Evolutionary conservation across 2,329 filamentous ascomycete species (phyloP).

Genomic region (Aspergillus flavus): DNA sequence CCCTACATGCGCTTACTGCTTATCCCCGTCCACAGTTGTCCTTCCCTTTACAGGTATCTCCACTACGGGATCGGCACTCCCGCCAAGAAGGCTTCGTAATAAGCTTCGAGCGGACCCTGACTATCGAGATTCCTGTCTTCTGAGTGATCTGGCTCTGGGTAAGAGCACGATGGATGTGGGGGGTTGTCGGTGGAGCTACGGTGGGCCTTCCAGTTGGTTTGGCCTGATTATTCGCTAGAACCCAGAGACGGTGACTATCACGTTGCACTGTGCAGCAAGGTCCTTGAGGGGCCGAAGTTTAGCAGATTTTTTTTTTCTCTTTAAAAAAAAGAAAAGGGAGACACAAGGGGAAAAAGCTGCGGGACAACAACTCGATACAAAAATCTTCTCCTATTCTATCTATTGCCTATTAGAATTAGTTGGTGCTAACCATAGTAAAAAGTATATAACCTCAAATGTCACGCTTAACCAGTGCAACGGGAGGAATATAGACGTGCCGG

Average conservation of each 20-base stretch:
- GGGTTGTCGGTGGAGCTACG: background rate
- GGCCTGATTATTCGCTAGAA: background rate
- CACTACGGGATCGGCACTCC: slow-evolving; percentile 2
- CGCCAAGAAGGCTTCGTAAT: slow-evolving; percentile 4
- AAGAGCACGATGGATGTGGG: background rate
- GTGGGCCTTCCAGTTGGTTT: background rate
- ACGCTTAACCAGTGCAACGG: slow-evolving; percentile 27
- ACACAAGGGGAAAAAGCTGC: too few species aligned
- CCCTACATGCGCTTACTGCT: background rate
- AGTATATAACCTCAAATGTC: slow-evolving; percentile 8
- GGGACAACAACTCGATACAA: background rate
- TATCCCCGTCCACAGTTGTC: background rate
- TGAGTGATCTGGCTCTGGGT: background rate
- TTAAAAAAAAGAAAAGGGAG: background rate
- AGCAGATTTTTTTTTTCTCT: background rate
- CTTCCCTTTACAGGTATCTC: background rate
- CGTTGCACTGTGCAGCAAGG: background rate
- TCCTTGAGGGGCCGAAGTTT: background rate
- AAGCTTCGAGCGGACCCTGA: slow-evolving; percentile 1
- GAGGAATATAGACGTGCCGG: slow-evolving; percentile 36
- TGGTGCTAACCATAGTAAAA: background rate
- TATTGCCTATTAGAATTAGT: background rate
- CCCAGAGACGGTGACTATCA: background rate
- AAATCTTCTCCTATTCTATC: background rate
- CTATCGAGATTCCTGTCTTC: background rate